Evolutionary conservation across 305 asterid genomes (phyloP).

Genomic region (Galium porrigens): DNA sequence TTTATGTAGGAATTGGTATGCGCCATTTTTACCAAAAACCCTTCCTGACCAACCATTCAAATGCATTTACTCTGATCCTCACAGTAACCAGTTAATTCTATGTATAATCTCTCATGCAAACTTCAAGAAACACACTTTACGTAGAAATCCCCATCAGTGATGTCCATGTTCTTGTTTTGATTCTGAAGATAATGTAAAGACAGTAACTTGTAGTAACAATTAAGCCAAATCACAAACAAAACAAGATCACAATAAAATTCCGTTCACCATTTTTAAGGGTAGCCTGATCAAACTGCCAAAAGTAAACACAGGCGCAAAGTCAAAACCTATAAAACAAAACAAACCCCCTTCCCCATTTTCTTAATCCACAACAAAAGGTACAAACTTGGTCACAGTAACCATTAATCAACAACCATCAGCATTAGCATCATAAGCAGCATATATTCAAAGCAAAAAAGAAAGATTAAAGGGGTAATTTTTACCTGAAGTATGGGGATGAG

Average conservation of each 20-base stretch:
- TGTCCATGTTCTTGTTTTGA: background rate
- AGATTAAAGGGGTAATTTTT: background rate
- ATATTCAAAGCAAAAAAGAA: background rate
- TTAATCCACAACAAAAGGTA: background rate
- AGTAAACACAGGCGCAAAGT: background rate
- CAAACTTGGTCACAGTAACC: background rate
- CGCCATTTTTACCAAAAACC: background rate
- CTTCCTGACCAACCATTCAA: background rate
- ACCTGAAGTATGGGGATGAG: constrained; percentile 17
- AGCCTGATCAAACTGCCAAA: background rate
- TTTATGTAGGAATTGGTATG: background rate
- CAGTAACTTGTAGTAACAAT: background rate
- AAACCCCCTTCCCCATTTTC: constrained; percentile 1
- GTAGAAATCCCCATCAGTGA: background rate
- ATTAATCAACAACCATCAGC: background rate
- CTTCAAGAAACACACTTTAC: constrained; percentile 1
- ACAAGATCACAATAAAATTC: background rate
- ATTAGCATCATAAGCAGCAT: background rate
- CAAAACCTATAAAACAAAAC: background rate
- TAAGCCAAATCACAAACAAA: background rate
- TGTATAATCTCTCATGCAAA: constrained; percentile 1
- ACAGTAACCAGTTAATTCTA: background rate
- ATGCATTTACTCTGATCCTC: constrained; percentile 1
- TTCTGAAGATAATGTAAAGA: background rate
- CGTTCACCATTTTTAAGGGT: background rate